Evolutionary conservation across 441 rosid genomes (phyloP).

Genomic region (Brassica hybrid): DNA sequence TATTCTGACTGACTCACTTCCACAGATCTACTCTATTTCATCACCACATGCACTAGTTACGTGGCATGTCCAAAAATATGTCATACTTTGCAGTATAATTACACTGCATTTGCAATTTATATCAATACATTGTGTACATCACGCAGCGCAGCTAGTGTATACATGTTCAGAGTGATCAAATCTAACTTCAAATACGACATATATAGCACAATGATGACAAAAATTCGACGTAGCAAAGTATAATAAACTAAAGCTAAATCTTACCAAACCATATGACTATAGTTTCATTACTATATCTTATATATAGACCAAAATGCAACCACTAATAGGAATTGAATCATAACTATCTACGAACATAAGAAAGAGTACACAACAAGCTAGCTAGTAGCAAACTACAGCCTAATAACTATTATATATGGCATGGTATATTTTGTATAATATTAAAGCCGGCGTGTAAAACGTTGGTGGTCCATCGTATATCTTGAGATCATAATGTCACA

Average conservation of each 20-base stretch:
- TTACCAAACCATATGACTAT: background rate
- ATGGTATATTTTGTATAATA: background rate
- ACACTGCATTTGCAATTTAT: slow-evolving; percentile 6
- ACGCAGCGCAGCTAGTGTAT: slow-evolving; percentile 16
- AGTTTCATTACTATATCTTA: background rate
- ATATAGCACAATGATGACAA: background rate
- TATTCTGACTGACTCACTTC: slow-evolving; percentile 32
- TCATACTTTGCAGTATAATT: slow-evolving; percentile 22
- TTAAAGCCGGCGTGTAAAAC: slow-evolving; percentile 38
- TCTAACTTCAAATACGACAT: slow-evolving; percentile 27
- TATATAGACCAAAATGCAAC: background rate
- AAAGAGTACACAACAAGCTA: slow-evolving; percentile 6
- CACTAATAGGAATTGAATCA: background rate
- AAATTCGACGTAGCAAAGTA: background rate
- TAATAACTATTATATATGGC: slow-evolving; percentile 2
- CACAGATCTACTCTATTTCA: slow-evolving; percentile 35
- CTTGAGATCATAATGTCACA: slow-evolving; percentile 35
- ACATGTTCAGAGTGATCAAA: slow-evolving; percentile 20
- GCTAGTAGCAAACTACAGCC: slow-evolving; percentile 16
- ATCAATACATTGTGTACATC: slow-evolving; percentile 5
- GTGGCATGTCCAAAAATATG: slow-evolving; percentile 29
- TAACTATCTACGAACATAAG: background rate
- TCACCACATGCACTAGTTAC: slow-evolving; percentile 33
- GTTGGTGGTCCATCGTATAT: slow-evolving; percentile 37
- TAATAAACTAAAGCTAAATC: background rate